Conservation (phyloP, 108 stramenopile species). For the Pseudonitzschia multiseries region DNA sequence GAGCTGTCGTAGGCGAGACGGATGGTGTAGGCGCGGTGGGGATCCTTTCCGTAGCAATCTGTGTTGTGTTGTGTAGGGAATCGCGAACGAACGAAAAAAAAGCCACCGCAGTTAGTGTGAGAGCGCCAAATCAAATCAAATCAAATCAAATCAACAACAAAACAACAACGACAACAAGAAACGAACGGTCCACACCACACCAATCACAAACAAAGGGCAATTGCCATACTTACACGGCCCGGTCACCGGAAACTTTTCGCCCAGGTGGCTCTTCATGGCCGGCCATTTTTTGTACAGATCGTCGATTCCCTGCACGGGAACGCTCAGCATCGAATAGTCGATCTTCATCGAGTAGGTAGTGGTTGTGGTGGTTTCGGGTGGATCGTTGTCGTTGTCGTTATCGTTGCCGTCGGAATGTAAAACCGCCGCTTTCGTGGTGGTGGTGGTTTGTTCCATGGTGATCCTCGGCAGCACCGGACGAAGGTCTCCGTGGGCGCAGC, state of each 20-base stretch:
- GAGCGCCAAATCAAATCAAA: too few relatives aligned
- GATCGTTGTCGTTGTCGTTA: too few relatives aligned
- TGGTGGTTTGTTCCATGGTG: not conserved
- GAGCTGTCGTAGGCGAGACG: not conserved
- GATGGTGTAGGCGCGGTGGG: conserved; percentile 21
- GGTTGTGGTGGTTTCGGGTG: not conserved
- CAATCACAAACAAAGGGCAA: not conserved
- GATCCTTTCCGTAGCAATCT: conserved; percentile 31
- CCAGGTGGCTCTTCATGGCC: conserved; percentile 21
- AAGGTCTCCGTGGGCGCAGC: conserved; percentile 19
- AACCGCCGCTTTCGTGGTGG: not conserved
- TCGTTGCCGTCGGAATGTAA: not conserved
- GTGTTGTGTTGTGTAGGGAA: not conserved
- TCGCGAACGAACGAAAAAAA: not conserved
- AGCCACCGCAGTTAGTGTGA: not conserved
- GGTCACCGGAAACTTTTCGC: conserved; percentile 15
- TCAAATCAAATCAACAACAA: too few relatives aligned
- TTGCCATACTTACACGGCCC: conserved; percentile 21
- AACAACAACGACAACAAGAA: not conserved
- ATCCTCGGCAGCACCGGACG: conserved; percentile 18
- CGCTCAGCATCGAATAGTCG: conserved; percentile 10
- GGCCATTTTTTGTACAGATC: conserved; percentile 27
- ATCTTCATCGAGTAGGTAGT: not conserved
- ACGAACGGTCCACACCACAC: not conserved
- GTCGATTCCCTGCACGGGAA: not conserved